Evolutionary conservation across 495 filamentous ascomycete genomes (phyloP).

Genomic region (Tuber umbilicatum): DNA sequence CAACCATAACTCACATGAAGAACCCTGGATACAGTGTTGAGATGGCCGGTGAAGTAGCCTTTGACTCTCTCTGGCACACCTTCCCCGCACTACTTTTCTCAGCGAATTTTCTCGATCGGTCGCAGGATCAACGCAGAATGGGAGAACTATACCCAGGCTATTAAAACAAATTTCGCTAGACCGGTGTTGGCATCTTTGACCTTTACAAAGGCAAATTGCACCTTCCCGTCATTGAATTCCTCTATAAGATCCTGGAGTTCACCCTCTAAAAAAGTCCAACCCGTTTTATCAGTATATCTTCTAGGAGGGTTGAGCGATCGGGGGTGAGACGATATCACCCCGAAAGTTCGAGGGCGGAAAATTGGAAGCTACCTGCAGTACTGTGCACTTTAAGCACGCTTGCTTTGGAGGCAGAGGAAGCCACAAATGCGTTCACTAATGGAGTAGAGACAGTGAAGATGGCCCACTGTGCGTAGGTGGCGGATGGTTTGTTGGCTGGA

Average conservation of each 20-base stretch:
- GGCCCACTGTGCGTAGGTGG: slow-evolving; percentile 74
- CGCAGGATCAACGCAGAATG: not conserved
- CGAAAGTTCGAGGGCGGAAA: not conserved
- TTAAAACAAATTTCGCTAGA: slow-evolving; percentile 84
- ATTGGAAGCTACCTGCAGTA: slow-evolving; percentile 62
- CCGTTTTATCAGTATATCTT: slow-evolving; percentile 14
- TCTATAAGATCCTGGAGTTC: slow-evolving; percentile 93
- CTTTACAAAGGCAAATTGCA: slow-evolving; percentile 95
- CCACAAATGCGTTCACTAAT: slow-evolving; percentile 82
- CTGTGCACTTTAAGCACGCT: slow-evolving; percentile 90
- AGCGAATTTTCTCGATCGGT: slow-evolving; percentile 2
- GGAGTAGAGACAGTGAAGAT: slow-evolving; percentile 86
- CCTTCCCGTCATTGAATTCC: slow-evolving; percentile 90
- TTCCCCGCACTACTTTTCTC: slow-evolving; percentile 62
- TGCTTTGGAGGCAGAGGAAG: slow-evolving; percentile 72
- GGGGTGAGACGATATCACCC: slow-evolving; percentile 1
- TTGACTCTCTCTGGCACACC: slow-evolving; percentile 98
- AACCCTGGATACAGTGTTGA: slow-evolving; percentile 78
- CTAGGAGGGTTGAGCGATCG: not conserved
- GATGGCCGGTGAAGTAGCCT: slow-evolving; percentile 93
- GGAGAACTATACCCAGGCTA: slow-evolving; percentile 62
- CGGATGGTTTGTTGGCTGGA: slow-evolving; percentile 54
- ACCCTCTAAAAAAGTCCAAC: slow-evolving; percentile 56
- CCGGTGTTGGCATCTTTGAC: slow-evolving; percentile 90
- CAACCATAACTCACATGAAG: slow-evolving; percentile 58